phyloP scores from a whole-genome alignment of 257 asterid species.

The Nicotiana otophora region DNA sequence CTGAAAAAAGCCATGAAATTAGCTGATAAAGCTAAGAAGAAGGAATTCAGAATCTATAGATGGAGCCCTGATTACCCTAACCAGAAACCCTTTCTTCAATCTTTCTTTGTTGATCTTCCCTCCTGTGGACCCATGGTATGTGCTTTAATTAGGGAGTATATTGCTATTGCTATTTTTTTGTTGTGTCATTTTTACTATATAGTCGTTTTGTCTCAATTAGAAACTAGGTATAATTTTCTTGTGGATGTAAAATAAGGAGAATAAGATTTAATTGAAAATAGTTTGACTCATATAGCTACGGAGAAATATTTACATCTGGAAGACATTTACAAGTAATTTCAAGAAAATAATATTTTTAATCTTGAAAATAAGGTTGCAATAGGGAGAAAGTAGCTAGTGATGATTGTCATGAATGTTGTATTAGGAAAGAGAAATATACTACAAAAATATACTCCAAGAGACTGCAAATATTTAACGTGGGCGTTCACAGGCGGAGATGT shows the following conservation, averaged over 20 bases:
- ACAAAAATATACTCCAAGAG: too few species aligned
- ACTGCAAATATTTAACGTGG: too few species aligned
- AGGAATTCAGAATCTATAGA: constrained; percentile 70
- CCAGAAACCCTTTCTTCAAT: constrained; percentile 56
- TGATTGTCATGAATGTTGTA: too few species aligned
- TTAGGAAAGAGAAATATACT: too few species aligned
- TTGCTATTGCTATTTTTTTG: neutral
- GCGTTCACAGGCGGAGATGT: too few species aligned
- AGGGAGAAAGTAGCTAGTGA: too few species aligned
- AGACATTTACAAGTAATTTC: too few species aligned
- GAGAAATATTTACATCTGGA: too few species aligned
- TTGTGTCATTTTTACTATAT: neutral
- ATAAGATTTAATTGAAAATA: neutral
- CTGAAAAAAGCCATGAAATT: constrained; percentile 7
- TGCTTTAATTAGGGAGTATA: neutral
- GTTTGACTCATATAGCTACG: too few species aligned
- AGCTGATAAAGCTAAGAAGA: constrained; percentile 4
- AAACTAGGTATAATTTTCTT: neutral
- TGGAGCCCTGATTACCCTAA: constrained; percentile 59
- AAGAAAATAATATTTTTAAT: too few species aligned
- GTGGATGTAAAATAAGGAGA: neutral
- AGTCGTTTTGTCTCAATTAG: neutral
- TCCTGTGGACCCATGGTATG: constrained; percentile 69
- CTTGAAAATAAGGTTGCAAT: too few species aligned
- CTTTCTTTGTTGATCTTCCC: constrained; percentile 51